Evolutionary conservation across 1,284 basidiomycete genomes (phyloP), one percentile per base, ranked within the genome.

Genomic region (Ceratobasidium sp.): DNA sequence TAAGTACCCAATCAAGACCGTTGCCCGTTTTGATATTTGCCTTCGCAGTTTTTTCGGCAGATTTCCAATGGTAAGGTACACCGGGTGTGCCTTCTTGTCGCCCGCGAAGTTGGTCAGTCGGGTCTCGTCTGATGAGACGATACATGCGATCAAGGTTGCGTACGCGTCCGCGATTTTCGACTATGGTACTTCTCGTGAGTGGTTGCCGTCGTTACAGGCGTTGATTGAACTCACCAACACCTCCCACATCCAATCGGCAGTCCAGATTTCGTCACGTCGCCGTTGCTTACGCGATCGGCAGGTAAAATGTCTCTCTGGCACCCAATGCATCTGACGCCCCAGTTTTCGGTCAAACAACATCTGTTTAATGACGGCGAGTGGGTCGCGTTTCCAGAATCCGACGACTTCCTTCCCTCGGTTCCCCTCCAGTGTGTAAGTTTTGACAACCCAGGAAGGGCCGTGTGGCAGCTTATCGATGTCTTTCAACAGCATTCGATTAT

Each of bases 311-410:
- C 36, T 31, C 6, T n/a, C 24, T 29, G 75, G 76, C 1, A 3
- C 29, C 33, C 47, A 77, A 14, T 48, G 27, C 45, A 77, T 48
- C 19, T 59, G 27, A 2, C 69, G 29, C 1, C 29, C n/a, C 24
- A 76, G 69, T 1, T n/a, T 36, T 22, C 53, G 54, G 22, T 77
- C 75, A 11, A 51, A 27, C n/a, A 77, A 14, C 2, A 77, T 45
- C 45, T 84, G 81, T 3, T 72, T 48, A 7, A 84, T 77, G 33
- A 79, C 81, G 31, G 82, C 80, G 0, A 85, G 78, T 19, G 82
- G 81, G 60, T 84, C 77, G 0, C 80, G 50, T 5, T 62, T 48
- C 79, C 83, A 84, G 0, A 83, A 59, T 50, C 83, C 80, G 0
- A 82, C 62, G 6, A 78, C 75, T 57, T 79, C 80, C 8, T 24